Base-by-base conservation (phyloP, 1,284 basidiomycete species). In the Apiotrichum montevideense region DNA sequence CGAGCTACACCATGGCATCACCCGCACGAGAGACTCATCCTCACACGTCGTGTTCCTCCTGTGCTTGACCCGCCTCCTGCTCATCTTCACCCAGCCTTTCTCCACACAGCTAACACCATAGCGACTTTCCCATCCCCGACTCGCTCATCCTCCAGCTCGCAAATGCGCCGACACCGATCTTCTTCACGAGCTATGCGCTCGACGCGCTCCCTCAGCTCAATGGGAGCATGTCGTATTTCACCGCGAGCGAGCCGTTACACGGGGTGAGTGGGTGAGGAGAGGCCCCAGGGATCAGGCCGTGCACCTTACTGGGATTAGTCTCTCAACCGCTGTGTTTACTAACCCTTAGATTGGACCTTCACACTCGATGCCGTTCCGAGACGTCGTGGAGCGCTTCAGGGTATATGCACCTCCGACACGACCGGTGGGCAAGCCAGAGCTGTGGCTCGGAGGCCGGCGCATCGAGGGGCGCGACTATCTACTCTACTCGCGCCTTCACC, bases 191-290 rank as follows among this genome's bases (percentile, higher is more conserved):
- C 1, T 93, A 94, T 73, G 86, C 90, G 3, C 87, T 95, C 79
- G 92, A 89, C 58, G 90, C 90, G 7, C 82, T 96, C 73, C 93
- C 93, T 1, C 88, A 88, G 8, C 81, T 97, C 53, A 88, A 88
- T 65, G 94, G 93, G n/a, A 90, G 89, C 0, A 80, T 97, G 44
- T 91, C 90, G 41, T 97, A 97, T 72, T 89, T 96, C 62, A 93
- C 94, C 67, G 88, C 89, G 0, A 90, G 90, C 7, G 88, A 87
- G 70, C 82, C 87, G 57, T 77, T 94, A 41, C 80, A 87, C 63
- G 81, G 89, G 63, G 85, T 73, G 52, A 58, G 67, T 51, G 1
- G 8, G 15, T 15, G 32, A 35, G 9, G 21, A 9, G 8, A 21
- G 21, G 21, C 21, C 21, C 21, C 21, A 21, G 21, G 21, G 21